Evolutionary conservation across 2,329 filamentous ascomycete species (phyloP).

Genomic region (Paecilomyces niveus): DNA sequence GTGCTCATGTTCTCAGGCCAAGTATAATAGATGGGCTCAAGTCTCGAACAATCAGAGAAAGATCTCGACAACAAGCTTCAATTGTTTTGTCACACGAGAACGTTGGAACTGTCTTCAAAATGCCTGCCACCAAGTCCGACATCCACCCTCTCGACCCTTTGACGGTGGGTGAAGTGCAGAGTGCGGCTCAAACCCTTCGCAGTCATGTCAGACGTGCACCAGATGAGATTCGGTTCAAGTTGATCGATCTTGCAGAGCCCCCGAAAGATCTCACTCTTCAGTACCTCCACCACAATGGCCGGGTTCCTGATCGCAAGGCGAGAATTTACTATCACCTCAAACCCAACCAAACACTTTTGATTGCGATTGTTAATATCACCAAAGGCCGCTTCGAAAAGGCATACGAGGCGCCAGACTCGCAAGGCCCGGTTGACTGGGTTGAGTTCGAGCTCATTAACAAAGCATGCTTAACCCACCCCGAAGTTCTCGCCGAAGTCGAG

Average conservation of each 20-base stretch:
- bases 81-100: no score
- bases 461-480: slow-evolving; percentile 47
- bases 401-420: not conserved
- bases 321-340: not conserved
- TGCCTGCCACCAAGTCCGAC: no score
- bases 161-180: no score
- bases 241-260: not conserved
- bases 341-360: not conserved
- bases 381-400: not conserved
- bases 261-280: not conserved
- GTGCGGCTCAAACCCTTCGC: no score
- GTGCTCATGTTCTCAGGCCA: no score
- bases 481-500: slow-evolving; percentile 51
- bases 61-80: no score
- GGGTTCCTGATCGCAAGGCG: not conserved
- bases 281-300: not conserved
- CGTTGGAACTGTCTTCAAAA: no score
- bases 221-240: not conserved
- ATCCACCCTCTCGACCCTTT: no score
- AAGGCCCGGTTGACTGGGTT: slow-evolving; percentile 53
- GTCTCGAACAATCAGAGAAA: no score
- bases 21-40: no score
- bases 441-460: slow-evolving; percentile 55
- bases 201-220: no score
- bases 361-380: not conserved